Conservation (phyloP, 108 stramenopile genomes). For the Skeletonema menzelii region DNA sequence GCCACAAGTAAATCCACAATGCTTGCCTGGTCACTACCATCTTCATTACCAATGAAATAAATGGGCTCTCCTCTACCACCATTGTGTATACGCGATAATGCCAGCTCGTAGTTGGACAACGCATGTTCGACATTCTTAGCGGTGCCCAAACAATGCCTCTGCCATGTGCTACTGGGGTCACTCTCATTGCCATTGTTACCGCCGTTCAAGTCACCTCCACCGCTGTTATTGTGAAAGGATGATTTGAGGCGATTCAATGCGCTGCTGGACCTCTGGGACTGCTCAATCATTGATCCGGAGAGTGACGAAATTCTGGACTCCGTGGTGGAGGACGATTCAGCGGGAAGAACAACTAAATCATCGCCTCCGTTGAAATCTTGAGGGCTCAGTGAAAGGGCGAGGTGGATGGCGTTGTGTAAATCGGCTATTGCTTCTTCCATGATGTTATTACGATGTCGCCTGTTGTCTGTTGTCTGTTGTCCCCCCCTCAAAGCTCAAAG, state of each 20-base stretch:
- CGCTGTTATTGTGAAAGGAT: background rate
- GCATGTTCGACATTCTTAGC: constrained; percentile 26
- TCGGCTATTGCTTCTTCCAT: constrained; percentile 32
- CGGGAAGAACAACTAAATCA: constrained; percentile 1
- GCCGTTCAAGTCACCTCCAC: background rate
- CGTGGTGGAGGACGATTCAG: background rate
- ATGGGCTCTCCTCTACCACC: background rate
- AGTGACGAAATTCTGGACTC: constrained; percentile 23
- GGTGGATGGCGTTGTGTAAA: constrained; percentile 21
- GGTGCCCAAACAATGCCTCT: constrained; percentile 5
- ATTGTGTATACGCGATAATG: constrained; percentile 10
- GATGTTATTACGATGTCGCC: background rate
- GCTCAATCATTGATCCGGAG: constrained; percentile 27
- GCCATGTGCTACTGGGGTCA: background rate
- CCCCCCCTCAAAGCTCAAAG: too few relatives aligned
- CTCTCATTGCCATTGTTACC: background rate
- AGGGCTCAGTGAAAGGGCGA: constrained; percentile 15
- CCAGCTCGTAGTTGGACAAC: constrained; percentile 16
- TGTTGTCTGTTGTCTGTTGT: too few relatives aligned
- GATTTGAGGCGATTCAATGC: constrained; percentile 12
- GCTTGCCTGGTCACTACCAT: background rate
- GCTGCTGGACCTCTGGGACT: background rate
- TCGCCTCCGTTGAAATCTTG: background rate
- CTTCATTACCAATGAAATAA: background rate
- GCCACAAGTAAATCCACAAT: constrained; percentile 38